Evolutionary conservation across 208 protist genomes (phyloP), one percentile per base, ranked within the genome.

Genomic region (Crithidia sp.): DNA sequence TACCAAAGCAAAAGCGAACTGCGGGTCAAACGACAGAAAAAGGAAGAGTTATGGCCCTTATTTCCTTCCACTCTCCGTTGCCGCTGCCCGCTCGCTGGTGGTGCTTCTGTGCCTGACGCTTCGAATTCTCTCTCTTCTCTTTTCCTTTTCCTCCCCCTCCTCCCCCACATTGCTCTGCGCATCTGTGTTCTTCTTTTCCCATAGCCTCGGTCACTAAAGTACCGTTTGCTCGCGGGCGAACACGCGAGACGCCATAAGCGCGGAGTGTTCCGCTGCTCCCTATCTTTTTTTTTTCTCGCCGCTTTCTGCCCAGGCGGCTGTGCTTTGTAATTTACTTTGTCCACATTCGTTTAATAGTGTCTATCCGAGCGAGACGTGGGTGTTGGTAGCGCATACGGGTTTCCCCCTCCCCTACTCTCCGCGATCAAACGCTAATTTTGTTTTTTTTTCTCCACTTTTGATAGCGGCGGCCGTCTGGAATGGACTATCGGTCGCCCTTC

Each of bases 401-500:
- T 28, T 28, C 28, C 28, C 28, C 14, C 14, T 55, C 14, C 14
- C 14, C 17, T 55, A 28, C 14, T 55, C 50, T 55, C 6, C 14
- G 12, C 50, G 6, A 7, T 17, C 14, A 9, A n/a, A 55, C 7
- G 3, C 14, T n/a, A 16, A 10, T 47, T 72, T 56, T 60, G 16
- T 67, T 12, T 66, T 45, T 49, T 14, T 52, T 37, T 10, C 50
- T 47, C 14, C 53, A 41, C 7, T 2, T 55, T 7, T 41, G 5
- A 36, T 40, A 39, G 47, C n/a, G 6, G 13, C 6, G 17, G n/a
- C 28, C 28, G 14, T 28, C 45, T 54, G 19, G 36, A 40, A 93
- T 94, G 89, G 84, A 97, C 61, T 97, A 95, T 50, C 84, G 90
- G n/a, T 97, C 93, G 9, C 75, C 88, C 3, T 94, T 95, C 73